Evolutionary conservation across 2,329 filamentous ascomycete genomes (phyloP), one percentile per base, ranked within the genome.

Genomic region (Colletotrichum filicis): DNA sequence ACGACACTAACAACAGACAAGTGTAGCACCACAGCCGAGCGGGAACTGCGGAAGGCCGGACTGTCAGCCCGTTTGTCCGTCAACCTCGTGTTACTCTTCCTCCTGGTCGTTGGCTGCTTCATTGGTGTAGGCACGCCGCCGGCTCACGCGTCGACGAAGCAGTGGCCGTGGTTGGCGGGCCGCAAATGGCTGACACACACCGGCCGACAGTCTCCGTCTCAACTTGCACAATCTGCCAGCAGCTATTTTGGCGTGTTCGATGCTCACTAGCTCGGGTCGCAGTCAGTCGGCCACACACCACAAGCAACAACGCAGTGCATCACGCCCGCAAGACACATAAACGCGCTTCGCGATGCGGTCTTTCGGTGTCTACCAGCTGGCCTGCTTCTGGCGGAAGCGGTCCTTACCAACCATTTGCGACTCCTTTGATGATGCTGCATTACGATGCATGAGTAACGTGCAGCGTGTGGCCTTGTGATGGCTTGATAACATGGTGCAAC

Each of bases 371-470:
- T 35, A 55, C 55, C 66, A 49, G 26, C 55, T 56, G 66, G 55
- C 59, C 26, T 49, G 66, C 59, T 32, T 53, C 52, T 35, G 49
- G 35, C 66, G 66, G 66, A 70, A 73, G 55, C 26, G 22, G 60
- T 73, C 53, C 58, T 61, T 46, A 53, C 74, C 74, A 75, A 75
- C 68, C 73, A 56, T 57, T 73, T 46, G 59, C 35, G 24, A 58
- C 42, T 59, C n/a, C 14, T 56, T 59, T 74, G 19, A 57, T 32
- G 35, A 59, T 26, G 62, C 66, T 75, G 74, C 74, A 66, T 65
- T 30, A 56, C 37, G 56, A 46, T 69, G 74, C 74, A 75, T 72
- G 61, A 74, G 49, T 32, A 71, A 56, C 55, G 66, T 75, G 74
- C 74, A 66, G 52, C 30, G 62, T 57, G 42, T 52, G 63, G 55